Evolutionary conservation across 1,284 basidiomycete species (phyloP).

Genomic region (Sanguinoderma infundibulare): DNA sequence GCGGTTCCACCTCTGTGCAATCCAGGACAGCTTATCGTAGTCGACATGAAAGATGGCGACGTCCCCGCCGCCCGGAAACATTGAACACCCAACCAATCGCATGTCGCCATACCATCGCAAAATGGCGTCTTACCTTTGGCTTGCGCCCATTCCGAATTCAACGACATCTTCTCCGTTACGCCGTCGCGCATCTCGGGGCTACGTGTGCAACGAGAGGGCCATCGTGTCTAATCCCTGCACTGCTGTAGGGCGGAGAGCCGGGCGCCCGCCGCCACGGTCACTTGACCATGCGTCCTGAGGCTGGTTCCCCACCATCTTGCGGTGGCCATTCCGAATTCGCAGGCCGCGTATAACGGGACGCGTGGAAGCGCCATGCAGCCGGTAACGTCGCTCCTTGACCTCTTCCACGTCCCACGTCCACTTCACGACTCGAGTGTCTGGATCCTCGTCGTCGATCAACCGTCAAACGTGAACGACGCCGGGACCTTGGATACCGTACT

Average conservation of each 20-base stretch:
- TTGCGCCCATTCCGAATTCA: background rate
- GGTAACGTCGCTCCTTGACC: background rate
- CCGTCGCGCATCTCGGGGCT: background rate
- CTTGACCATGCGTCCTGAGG: slow-evolving; percentile 13
- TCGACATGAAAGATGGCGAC: too few relatives aligned
- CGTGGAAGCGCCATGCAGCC: background rate
- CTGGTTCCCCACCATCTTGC: background rate
- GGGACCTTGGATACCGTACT: background rate
- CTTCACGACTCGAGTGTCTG: background rate
- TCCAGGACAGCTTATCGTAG: too few relatives aligned
- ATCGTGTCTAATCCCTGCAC: slow-evolving; percentile 10
- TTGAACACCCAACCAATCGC: background rate
- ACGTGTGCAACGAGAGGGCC: too few relatives aligned
- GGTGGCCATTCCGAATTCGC: slow-evolving; percentile 9
- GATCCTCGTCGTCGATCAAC: too few relatives aligned
- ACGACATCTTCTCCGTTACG: too few relatives aligned
- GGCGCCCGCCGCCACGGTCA: slow-evolving; percentile 24
- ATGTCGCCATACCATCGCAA: background rate
- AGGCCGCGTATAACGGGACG: slow-evolving; percentile 4
- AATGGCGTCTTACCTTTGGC: background rate
- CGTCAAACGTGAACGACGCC: too few relatives aligned
- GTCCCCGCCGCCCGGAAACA: too few relatives aligned
- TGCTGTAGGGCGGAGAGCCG: slow-evolving; percentile 15
- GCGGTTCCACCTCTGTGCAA: too few relatives aligned
- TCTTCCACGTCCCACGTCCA: background rate